Percentiles rank a stretch among this genome's conserved stretches.
Evolutionary conservation across 2,329 filamentous ascomycete species (phyloP).

Genomic region (Pseudofabraea citricarpa): DNA sequence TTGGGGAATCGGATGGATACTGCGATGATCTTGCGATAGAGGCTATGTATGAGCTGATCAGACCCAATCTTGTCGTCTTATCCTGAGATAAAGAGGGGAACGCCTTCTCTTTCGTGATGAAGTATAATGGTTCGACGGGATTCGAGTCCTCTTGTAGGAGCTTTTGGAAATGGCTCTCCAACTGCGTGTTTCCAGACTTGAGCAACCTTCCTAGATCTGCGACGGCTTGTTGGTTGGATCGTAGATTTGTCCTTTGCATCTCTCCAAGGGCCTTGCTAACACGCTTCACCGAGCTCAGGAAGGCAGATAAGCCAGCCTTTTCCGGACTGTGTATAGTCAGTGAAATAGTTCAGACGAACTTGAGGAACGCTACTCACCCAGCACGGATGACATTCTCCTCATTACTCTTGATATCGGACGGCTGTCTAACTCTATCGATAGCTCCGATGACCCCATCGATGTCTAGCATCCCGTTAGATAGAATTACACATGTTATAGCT

Average conservation of each 20-base stretch:
- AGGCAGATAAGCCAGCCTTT: constrained; percentile 75
- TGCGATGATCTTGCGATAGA: constrained; percentile 48
- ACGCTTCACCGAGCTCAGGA: constrained; percentile 84
- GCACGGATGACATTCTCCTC: constrained; percentile 89
- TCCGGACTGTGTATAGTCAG: constrained; percentile 50
- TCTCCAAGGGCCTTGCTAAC: constrained; percentile 79
- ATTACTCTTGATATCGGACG: constrained; percentile 85
- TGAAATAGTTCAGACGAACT: background rate
- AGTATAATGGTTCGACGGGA: constrained; percentile 84
- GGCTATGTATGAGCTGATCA: constrained; percentile 75
- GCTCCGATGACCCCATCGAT: constrained; percentile 81
- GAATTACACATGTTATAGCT: no score
- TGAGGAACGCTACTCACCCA: constrained; percentile 43
- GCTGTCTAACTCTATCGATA: constrained; percentile 83
- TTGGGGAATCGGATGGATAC: constrained; percentile 56
- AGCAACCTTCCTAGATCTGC: constrained; percentile 73
- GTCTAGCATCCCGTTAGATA: no score
- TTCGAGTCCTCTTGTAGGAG: constrained; percentile 73
- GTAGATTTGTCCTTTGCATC: constrained; percentile 84
- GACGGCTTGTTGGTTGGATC: constrained; percentile 86
- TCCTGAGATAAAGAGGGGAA: constrained; percentile 80
- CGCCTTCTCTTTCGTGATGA: constrained; percentile 79
- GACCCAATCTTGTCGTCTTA: constrained; percentile 66
- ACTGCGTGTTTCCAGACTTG: constrained; percentile 71
- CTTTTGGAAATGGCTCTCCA: constrained; percentile 80